Evolutionary conservation across 306 rosid species (phyloP).

Genomic region (Sechiopsis laciniata): DNA sequence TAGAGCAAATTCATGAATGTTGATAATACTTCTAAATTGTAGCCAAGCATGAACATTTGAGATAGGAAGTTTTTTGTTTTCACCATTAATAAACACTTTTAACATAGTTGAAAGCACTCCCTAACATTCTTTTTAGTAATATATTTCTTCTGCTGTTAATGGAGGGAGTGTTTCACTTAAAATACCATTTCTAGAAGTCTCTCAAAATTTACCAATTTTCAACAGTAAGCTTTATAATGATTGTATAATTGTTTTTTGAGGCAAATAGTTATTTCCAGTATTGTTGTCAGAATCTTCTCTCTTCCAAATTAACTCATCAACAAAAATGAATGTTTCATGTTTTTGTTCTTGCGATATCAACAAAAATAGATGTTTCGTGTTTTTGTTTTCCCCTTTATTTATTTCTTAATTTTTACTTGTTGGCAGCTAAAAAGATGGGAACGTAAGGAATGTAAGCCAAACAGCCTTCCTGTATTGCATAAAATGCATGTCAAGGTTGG

Average conservation of each 20-base stretch:
- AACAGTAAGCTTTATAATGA: too few relatives aligned
- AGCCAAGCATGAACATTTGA: neutral
- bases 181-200: too few relatives aligned
- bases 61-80: neutral
- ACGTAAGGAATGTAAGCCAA: slow-evolving; percentile 86
- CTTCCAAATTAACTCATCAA: neutral
- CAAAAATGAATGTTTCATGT: slow-evolving; percentile 4
- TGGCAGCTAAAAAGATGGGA: slow-evolving; percentile 85
- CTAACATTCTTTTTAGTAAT: too few relatives aligned
- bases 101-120: too few relatives aligned
- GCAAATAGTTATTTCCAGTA: too few relatives aligned
- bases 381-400: neutral
- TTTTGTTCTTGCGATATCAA: slow-evolving; percentile 14
- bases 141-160: too few relatives aligned
- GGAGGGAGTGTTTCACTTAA: too few relatives aligned
- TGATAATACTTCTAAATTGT: neutral
- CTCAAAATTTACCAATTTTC: too few relatives aligned
- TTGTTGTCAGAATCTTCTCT: too few relatives aligned
- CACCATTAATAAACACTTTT: too few relatives aligned
- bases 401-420: neutral
- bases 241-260: too few relatives aligned
- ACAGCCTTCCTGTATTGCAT: slow-evolving; percentile 75
- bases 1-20: neutral
- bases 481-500: slow-evolving; percentile 94
- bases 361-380: slow-evolving; percentile 7